Evolutionary conservation across 2,329 filamentous ascomycete genomes (phyloP).

Genomic region (Fusarium sp.): DNA sequence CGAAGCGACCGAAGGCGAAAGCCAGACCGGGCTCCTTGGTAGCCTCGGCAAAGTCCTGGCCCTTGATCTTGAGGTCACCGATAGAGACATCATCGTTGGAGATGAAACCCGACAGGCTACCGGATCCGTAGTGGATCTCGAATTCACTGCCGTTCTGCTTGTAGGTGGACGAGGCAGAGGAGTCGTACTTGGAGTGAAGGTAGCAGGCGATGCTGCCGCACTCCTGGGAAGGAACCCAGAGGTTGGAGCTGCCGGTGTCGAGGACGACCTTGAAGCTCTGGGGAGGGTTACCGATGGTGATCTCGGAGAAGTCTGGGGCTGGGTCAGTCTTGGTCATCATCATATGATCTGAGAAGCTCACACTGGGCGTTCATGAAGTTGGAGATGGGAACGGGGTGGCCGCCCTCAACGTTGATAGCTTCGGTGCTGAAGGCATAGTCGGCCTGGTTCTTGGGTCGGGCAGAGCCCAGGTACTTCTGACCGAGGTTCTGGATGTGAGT

Average conservation of each 20-base stretch:
- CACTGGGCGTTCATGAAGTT: constrained; percentile 99
- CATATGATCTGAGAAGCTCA: constrained; percentile 61
- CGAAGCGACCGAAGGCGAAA: constrained; percentile 97
- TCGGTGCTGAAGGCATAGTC: constrained; percentile 85
- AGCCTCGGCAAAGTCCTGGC: constrained; percentile 96
- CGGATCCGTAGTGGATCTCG: constrained; percentile 95
- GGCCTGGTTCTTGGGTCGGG: constrained; percentile 74
- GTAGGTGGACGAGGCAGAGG: constrained; percentile 87
- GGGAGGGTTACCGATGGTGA: constrained; percentile 89
- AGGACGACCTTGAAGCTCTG: constrained; percentile 99
- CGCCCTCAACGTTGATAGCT: constrained; percentile 71
- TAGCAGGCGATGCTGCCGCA: constrained; percentile 98
- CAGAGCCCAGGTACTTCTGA: constrained; percentile 92
- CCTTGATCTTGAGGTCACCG: constrained; percentile 87
- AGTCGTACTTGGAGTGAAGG: constrained; percentile 97
- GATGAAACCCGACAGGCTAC: constrained; percentile 91
- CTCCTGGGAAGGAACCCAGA: constrained; percentile 93
- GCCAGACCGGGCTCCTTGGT: constrained; percentile 95
- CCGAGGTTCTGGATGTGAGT: constrained; percentile 84
- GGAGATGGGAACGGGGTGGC: constrained; percentile 87
- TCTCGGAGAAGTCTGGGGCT: constrained; percentile 90
- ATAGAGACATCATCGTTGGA: constrained; percentile 90
- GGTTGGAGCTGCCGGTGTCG: constrained; percentile 98
- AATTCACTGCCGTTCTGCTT: constrained; percentile 94
- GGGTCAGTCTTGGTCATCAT: constrained; percentile 22